Conservation (phyloP, 108 stramenopile genomes). For the Pseudonitzschia multistriata region DNA sequence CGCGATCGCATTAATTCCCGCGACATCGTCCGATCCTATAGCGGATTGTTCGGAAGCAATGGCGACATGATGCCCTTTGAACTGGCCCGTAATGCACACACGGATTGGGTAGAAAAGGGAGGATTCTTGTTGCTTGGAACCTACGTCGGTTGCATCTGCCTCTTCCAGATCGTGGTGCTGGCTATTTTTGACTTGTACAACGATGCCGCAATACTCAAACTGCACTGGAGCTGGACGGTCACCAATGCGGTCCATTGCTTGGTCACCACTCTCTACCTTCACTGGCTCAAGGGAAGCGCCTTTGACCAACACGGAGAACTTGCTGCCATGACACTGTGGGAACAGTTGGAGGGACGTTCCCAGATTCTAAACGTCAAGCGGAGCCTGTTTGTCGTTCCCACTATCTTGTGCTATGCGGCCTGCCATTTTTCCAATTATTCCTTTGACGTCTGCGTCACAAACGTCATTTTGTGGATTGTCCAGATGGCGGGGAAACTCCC, state of each 20-base stretch:
- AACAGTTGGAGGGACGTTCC: conserved; percentile 66
- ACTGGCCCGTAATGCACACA: conserved; percentile 58
- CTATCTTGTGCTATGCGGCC: conserved; percentile 71
- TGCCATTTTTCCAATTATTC: conserved; percentile 76
- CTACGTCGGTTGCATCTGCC: conserved; percentile 58
- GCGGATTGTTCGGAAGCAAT: conserved; percentile 68
- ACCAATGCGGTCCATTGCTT: conserved; percentile 64
- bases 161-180: conserved; percentile 55
- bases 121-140: conserved; percentile 51
- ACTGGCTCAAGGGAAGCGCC: conserved; percentile 87
- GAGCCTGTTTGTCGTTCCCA: conserved; percentile 70
- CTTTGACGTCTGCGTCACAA: conserved; percentile 48
- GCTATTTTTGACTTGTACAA: conserved; percentile 26
- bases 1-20: conserved; percentile 65
- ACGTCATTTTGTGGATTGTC: conserved; percentile 83
- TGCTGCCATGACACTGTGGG: conserved; percentile 86
- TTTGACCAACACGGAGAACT: conserved; percentile 82
- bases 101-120: conserved; percentile 48
- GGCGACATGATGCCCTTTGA: conserved; percentile 74
- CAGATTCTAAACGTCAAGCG: conserved; percentile 26
- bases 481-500: conserved; percentile 86
- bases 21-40: conserved; percentile 78
- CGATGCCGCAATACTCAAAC: conserved; percentile 7
- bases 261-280: conserved; percentile 66
- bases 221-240: conserved; percentile 63